Evolutionary conservation across 306 rosid genomes (phyloP).

Genomic region (Cucumis cinereus): DNA sequence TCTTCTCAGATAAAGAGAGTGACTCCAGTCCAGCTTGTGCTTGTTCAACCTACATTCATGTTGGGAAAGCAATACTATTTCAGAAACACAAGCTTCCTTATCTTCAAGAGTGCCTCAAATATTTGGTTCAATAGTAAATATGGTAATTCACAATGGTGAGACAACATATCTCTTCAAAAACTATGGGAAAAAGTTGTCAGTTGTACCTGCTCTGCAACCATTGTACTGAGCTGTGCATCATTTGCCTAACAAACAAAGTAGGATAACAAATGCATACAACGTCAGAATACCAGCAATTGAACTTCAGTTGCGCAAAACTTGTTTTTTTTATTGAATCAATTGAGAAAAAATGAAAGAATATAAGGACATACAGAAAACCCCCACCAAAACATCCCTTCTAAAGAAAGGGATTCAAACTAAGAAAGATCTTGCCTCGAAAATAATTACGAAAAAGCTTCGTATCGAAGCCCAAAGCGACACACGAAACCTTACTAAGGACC

Average conservation of each 20-base stretch:
- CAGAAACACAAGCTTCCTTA: not conserved
- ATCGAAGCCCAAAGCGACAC: too few species aligned
- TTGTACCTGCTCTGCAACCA: conserved; percentile 90
- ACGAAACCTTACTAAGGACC: too few species aligned
- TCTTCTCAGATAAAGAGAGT: conserved; percentile 53
- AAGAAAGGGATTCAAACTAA: too few species aligned
- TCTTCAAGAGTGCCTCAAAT: not conserved
- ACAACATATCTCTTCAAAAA: not conserved
- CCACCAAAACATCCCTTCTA: too few species aligned
- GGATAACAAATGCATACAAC: conserved; percentile 3
- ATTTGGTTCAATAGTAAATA: not conserved
- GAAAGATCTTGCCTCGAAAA: too few species aligned
- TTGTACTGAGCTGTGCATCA: conserved; percentile 97
- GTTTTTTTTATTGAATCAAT: too few species aligned
- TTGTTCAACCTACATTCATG: conserved; percentile 72
- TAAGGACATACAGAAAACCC: too few species aligned
- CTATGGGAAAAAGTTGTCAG: not conserved
- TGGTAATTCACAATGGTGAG: conserved; percentile 7
- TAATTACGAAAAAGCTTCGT: too few species aligned
- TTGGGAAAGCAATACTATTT: conserved; percentile 13
- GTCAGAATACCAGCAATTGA: not conserved
- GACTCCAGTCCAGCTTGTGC: conserved; percentile 83
- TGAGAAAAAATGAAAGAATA: too few species aligned
- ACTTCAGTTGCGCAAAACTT: not conserved
- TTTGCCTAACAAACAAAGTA: conserved; percentile 61